Conservation (phyloP, 169 alveolate species). For the Condylostoma magnum region DNA sequence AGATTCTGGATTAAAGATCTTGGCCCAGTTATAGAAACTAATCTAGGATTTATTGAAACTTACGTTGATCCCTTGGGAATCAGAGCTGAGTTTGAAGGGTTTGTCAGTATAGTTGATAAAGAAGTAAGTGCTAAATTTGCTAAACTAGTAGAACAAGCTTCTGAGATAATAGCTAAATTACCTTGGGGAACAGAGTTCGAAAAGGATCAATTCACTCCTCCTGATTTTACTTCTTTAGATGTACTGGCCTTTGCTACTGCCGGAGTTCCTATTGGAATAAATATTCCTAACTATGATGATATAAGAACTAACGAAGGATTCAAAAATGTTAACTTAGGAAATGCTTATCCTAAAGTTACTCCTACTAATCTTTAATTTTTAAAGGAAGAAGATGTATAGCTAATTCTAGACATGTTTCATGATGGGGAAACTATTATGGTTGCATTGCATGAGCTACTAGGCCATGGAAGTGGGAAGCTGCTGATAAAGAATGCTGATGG, state of each 20-base stretch:
- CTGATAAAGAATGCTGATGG: slow-evolving; percentile 58
- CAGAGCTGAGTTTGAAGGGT: slow-evolving; percentile 76
- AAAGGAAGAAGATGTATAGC: slow-evolving; percentile 40
- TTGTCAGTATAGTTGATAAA: slow-evolving; percentile 72
- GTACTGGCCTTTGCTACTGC: slow-evolving; percentile 63
- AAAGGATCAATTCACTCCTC: slow-evolving; percentile 59
- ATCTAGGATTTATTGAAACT: slow-evolving; percentile 74
- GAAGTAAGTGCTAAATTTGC: slow-evolving; percentile 46
- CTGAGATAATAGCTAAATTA: slow-evolving; percentile 50
- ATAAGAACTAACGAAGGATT: slow-evolving; percentile 68
- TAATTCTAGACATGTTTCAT: slow-evolving; percentile 39
- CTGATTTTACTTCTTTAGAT: slow-evolving; percentile 72
- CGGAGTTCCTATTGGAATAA: slow-evolving; percentile 70
- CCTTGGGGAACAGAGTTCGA: slow-evolving; percentile 82
- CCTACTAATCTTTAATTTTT: slow-evolving; percentile 46
- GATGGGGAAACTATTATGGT: slow-evolving; percentile 54
- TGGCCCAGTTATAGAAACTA: slow-evolving; percentile 75
- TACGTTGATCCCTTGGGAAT: slow-evolving; percentile 76
- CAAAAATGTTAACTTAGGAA: slow-evolving; percentile 66
- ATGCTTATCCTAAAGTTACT: slow-evolving; percentile 55
- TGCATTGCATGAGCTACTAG: slow-evolving; percentile 76
- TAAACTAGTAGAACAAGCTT: slow-evolving; percentile 64
- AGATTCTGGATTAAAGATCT: slow-evolving; percentile 78
- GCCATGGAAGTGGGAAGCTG: slow-evolving; percentile 79
- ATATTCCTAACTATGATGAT: slow-evolving; percentile 77